Evolutionary conservation across 2,329 filamentous ascomycete genomes (phyloP).

Genomic region (Stemphylium vesicarium): DNA sequence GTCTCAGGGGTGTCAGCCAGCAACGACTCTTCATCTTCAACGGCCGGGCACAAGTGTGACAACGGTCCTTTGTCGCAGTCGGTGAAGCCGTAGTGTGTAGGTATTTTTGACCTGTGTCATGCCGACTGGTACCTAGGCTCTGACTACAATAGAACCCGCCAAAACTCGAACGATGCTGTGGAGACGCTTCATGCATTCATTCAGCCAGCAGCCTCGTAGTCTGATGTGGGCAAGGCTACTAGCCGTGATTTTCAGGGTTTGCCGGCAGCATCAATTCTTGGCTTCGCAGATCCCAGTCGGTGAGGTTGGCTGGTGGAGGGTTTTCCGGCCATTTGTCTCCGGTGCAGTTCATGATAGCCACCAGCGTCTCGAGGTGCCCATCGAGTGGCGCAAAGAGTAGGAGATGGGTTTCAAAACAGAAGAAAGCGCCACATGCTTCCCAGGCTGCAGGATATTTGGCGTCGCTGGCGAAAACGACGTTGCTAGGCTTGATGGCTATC

Average conservation of each 20-base stretch:
- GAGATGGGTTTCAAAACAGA: not conserved
- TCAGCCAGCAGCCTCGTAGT: too few relatives aligned
- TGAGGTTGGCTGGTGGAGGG: conserved; percentile 3
- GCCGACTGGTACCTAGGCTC: not conserved
- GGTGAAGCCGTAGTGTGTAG: conserved; percentile 11
- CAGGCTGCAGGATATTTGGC: too few relatives aligned
- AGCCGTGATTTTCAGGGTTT: not conserved
- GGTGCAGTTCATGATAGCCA: conserved; percentile 3
- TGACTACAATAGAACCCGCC: not conserved
- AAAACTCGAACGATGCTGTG: not conserved
- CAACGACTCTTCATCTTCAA: conserved; percentile 16
- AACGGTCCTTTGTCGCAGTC: conserved; percentile 12
- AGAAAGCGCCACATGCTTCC: too few relatives aligned
- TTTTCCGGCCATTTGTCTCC: conserved; percentile 9
- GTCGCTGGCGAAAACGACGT: too few relatives aligned
- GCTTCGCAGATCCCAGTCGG: not conserved
- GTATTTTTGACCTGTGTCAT: not conserved
- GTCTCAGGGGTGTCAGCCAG: conserved; percentile 30
- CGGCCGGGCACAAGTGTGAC: conserved; percentile 20
- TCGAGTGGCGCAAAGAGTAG: not conserved
- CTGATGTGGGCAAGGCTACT: not conserved
- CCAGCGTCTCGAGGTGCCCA: not conserved
- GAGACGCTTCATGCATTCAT: not conserved
- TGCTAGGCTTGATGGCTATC: not conserved
- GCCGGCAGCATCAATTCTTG: not conserved